phyloP scores from a whole-genome alignment of 371 early-diverging fungal genomes.

The Syncephalis fuscata region DNA sequence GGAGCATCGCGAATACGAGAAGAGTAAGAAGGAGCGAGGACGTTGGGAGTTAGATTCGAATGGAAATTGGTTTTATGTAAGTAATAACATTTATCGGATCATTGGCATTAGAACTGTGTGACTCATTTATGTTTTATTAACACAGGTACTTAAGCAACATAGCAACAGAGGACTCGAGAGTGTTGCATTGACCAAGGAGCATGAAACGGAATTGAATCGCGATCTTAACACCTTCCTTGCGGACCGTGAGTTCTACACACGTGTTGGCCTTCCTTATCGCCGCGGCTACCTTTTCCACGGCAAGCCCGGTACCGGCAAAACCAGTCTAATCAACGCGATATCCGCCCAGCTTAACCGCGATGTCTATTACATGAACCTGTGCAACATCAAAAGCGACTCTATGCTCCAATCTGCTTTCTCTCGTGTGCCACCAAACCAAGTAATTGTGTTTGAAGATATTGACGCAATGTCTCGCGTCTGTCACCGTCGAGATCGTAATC shows the following conservation, averaged over 20 bases:
- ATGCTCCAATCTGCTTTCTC: conserved; percentile 43
- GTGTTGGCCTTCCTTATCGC: conserved; percentile 45
- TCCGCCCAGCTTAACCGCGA: conserved; percentile 48
- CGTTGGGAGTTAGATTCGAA: neutral
- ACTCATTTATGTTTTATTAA: conserved; percentile 10
- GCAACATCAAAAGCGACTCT: conserved; percentile 39
- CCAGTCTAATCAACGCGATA: conserved; percentile 64
- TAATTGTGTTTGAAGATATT: conserved; percentile 77
- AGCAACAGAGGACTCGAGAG: conserved; percentile 16
- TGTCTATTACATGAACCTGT: conserved; percentile 55
- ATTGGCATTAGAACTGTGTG: conserved; percentile 4
- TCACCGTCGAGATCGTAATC: conserved; percentile 16
- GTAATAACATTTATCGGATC: conserved; percentile 2
- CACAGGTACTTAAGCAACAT: too few relatives aligned
- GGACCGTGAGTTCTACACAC: conserved; percentile 29
- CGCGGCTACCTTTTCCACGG: conserved; percentile 66
- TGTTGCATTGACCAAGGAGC: conserved; percentile 25
- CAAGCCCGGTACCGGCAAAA: conserved; percentile 75
- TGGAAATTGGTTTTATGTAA: neutral
- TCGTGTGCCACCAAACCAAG: conserved; percentile 51
- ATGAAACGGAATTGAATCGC: conserved; percentile 18
- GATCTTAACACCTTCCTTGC: conserved; percentile 25
- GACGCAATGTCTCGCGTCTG: conserved; percentile 45
- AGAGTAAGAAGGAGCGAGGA: neutral
- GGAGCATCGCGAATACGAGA: neutral